Percentiles rank a stretch among this genome's conserved stretches.
These are phyloP conservation scores for Megacollybia marginata DNA, from an alignment of 768 basidiomycete species.

Conservation along the genomic window DNA sequence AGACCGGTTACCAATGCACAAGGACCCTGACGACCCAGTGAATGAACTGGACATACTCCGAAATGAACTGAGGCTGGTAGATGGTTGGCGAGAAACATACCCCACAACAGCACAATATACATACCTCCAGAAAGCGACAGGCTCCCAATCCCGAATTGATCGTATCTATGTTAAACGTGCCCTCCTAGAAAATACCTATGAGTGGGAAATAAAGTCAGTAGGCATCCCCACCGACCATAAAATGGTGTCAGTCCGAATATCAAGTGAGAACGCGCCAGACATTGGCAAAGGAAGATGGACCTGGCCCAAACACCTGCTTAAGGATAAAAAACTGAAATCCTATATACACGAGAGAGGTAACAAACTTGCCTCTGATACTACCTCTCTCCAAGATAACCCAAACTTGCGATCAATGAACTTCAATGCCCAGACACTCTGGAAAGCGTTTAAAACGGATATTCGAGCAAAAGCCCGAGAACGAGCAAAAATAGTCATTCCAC, in stretches of 20 bases:
- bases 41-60: slow-evolving; percentile 16
- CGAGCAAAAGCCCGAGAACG: slow-evolving; percentile 2
- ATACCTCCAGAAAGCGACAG: slow-evolving; percentile 11
- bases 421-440: slow-evolving; percentile 5
- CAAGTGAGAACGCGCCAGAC: slow-evolving; percentile 13
- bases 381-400: slow-evolving; percentile 1
- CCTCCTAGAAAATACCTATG: slow-evolving; percentile 3
- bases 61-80: slow-evolving; percentile 7
- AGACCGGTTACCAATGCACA: slow-evolving; percentile 22
- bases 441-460: slow-evolving; percentile 3
- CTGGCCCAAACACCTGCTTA: slow-evolving; percentile 13
- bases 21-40: slow-evolving; percentile 8
- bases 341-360: not conserved
- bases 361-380: not conserved
- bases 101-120: slow-evolving; percentile 17
- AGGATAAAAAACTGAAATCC: slow-evolving; percentile 12
- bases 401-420: not conserved
- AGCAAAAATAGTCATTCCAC: slow-evolving; percentile 5
- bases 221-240: slow-evolving; percentile 23
- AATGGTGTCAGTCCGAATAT: slow-evolving; percentile 17
- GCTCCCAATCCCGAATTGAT: slow-evolving; percentile 24
- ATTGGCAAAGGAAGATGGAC: slow-evolving; percentile 26
- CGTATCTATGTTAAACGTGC: slow-evolving; percentile 22
- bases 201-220: slow-evolving; percentile 17
- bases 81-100: slow-evolving; percentile 25